phyloP scores from a whole-genome alignment of 1,284 basidiomycete genomes.

The Apiotrichum sp. region DNA sequence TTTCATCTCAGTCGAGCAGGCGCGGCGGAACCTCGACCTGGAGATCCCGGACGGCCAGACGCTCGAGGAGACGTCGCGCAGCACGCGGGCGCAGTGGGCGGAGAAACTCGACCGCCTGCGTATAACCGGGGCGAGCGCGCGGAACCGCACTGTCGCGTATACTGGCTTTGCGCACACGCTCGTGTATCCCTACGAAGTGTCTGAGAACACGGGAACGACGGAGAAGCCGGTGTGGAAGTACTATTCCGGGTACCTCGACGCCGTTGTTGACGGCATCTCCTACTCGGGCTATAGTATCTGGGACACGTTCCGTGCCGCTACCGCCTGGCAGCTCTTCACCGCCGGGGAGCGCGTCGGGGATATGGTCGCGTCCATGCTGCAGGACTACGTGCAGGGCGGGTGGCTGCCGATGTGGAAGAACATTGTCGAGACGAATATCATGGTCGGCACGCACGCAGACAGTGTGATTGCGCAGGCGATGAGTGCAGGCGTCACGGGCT shows the following conservation, averaged over 20 bases:
- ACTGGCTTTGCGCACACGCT: constrained; percentile 31
- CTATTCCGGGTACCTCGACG: constrained; percentile 55
- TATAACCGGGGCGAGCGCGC: constrained; percentile 52
- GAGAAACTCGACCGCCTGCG: constrained; percentile 63
- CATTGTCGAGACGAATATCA: constrained; percentile 56
- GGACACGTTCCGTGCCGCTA: constrained; percentile 74
- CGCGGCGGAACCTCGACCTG: constrained; percentile 57
- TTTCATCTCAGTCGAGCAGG: constrained; percentile 71
- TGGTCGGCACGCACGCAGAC: constrained; percentile 72
- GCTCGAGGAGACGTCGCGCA: constrained; percentile 59
- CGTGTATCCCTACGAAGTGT: constrained; percentile 73
- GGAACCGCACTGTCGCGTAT: constrained; percentile 31
- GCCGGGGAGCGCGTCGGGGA: constrained; percentile 66
- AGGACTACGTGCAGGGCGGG: constrained; percentile 67
- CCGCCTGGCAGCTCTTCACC: constrained; percentile 70
- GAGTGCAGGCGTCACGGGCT: constrained; percentile 52
- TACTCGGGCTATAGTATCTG: constrained; percentile 81
- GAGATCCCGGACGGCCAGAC: constrained; percentile 48
- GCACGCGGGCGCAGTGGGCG: constrained; percentile 60
- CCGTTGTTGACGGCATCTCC: constrained; percentile 58
- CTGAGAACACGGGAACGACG: constrained; percentile 50
- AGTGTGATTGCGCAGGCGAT: constrained; percentile 73
- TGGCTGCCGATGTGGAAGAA: constrained; percentile 91
- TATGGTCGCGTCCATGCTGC: constrained; percentile 73
- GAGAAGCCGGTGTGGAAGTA: constrained; percentile 51